Conservation (phyloP, 208 protist genomes). For the Leishmania guyanensis region DNA sequence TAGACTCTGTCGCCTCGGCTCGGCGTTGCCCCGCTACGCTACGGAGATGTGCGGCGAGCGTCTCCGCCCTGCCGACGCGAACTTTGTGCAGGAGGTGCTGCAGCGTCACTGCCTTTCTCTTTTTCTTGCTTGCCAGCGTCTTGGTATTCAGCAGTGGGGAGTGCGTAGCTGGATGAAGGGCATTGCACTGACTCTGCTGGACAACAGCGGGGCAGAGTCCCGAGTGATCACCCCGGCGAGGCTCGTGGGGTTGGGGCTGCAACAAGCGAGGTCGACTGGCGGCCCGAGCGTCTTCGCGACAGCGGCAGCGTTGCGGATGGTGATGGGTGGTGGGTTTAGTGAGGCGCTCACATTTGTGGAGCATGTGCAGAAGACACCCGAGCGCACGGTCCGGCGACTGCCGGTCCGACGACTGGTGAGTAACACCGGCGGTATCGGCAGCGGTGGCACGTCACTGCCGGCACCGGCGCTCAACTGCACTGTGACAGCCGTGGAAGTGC, state of each 20-base stretch:
- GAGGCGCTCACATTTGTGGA: conserved; percentile 29
- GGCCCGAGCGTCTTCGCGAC: conserved; percentile 19
- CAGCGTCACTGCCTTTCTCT: conserved; percentile 36
- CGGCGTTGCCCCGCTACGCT: conserved; percentile 38
- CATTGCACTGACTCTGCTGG: conserved; percentile 23
- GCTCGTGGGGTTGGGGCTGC: conserved; percentile 19
- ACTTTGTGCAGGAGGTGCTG: conserved; percentile 33
- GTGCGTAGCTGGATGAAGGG: conserved; percentile 38
- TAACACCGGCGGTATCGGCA: background rate
- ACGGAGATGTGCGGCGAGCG: conserved; percentile 26
- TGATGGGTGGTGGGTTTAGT: conserved; percentile 27
- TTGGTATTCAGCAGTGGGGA: conserved; percentile 49
- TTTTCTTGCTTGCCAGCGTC: conserved; percentile 35
- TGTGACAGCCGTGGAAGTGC: conserved; percentile 19
- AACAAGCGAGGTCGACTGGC: conserved; percentile 8
- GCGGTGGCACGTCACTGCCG: background rate
- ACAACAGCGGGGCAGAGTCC: conserved; percentile 35
- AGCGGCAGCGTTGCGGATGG: conserved; percentile 20
- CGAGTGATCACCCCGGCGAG: conserved; percentile 26
- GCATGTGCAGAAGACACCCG: conserved; percentile 24
- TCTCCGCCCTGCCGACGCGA: conserved; percentile 28
- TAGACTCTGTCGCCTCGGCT: conserved; percentile 59
- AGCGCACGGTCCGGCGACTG: conserved; percentile 26
- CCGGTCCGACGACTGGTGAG: conserved; percentile 11
- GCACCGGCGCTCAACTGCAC: background rate